Evolutionary conservation across 345 rosid species (phyloP), one percentile per base, ranked within the genome.

Genomic region (Pelargonium nanum): DNA sequence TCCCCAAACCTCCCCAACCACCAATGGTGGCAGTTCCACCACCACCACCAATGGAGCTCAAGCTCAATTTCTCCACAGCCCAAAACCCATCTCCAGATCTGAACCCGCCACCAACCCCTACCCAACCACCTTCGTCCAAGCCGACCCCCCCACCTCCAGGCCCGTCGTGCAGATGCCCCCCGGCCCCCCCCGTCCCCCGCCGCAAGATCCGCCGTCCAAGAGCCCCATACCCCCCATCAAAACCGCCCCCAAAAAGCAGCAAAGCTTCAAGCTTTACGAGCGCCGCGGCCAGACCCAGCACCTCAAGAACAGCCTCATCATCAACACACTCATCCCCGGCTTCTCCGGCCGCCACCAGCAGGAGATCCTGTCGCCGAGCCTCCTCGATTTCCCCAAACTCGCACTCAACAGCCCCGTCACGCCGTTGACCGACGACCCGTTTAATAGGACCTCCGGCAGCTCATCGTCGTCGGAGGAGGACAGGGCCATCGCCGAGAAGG

Each of bases 81-180:
- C 79, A 60, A 69, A 73, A 16, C 79, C 90, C 63, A 70, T 89
- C 66, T 72, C 95, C 80, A 87, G 95, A 82, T 89, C 95, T 75
- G 91, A 93, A 59, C n/a, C n/a, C 10, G 12, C 45, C 45, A 26
- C 89, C n/a, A 91, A 81, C 74, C 98, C 98, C 65, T 86, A 85
- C 70, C 98, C 96, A 19, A 91, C 98, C 21, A 91, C 98, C 63
- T 91, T 91, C 61, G 96, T 91, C 56, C 98, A 91, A 65, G 94
- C 94, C 0, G 94, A 91, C 81, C 74, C 93, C 56, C 70, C 89
- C 55, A 80, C 76, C 73, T 91, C 88, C 91, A 91, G 86, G 71
- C 95, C 86, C 50, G 98, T 91, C 48, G 98, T 91, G 61, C 98
- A 91, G 67, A 82, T 88, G 95, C 96, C 88, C 21, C 88, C 98